phyloP scores from a whole-genome alignment of 805 yeast genomes.

The Wickerhamomyces rabaulensis region DNA sequence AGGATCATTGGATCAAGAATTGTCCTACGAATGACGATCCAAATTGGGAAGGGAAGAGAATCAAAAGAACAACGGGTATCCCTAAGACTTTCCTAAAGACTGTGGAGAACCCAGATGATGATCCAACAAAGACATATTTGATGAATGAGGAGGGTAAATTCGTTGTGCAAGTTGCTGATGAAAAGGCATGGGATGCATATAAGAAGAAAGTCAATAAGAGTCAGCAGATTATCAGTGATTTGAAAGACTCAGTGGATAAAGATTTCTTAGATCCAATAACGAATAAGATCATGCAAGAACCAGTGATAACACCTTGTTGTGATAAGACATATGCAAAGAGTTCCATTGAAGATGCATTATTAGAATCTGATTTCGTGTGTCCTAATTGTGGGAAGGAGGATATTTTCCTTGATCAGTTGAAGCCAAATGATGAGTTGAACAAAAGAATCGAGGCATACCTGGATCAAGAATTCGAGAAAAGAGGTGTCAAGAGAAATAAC shows the following conservation, averaged over 20 bases:
- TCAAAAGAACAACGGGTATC: conserved; percentile 94
- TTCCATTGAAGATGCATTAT: conserved; percentile 57
- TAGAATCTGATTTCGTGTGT: conserved; percentile 84
- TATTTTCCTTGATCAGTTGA: conserved; percentile 66
- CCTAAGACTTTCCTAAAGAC: conserved; percentile 89
- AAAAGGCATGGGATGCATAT: conserved; percentile 81
- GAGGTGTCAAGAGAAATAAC: conserved; percentile 24
- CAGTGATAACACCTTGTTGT: conserved; percentile 85
- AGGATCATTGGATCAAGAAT: conserved; percentile 92
- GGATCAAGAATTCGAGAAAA: conserved; percentile 29
- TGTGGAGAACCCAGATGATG: conserved; percentile 74
- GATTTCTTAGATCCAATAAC: conserved; percentile 68
- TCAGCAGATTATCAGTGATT: conserved; percentile 18
- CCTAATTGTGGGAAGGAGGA: conserved; percentile 80
- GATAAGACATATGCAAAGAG: conserved; percentile 50
- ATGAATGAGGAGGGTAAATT: conserved; percentile 93
- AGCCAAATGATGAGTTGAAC: conserved; percentile 55
- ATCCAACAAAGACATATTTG: conserved; percentile 58
- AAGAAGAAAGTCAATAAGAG: conserved; percentile 49
- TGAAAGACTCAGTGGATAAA: conserved; percentile 38
- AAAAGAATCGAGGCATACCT: conserved; percentile 48
- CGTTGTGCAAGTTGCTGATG: conserved; percentile 94
- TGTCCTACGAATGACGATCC: conserved; percentile 95
- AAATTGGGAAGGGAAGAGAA: conserved; percentile 85
- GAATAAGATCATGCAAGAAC: conserved; percentile 57